Conservation (phyloP, 2,329 filamentous ascomycete genomes). For the Aureobasidium zeae region DNA sequence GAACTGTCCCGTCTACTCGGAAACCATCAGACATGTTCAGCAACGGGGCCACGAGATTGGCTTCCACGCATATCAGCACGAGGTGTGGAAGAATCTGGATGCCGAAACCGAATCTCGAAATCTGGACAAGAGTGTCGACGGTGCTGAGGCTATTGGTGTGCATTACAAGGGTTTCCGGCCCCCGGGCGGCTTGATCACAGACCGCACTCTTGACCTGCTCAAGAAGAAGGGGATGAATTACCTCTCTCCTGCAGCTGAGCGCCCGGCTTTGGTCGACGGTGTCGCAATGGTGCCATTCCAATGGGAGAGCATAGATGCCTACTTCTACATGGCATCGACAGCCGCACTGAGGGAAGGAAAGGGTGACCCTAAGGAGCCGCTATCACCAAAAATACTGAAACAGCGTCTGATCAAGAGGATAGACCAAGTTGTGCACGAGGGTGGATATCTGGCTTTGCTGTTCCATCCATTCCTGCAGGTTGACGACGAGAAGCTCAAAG, state of each 20-base stretch:
- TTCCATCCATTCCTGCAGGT: constrained; percentile 29
- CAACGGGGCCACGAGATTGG: constrained; percentile 25
- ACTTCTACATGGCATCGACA: constrained; percentile 28
- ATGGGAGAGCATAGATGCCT: constrained; percentile 28
- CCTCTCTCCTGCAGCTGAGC: constrained; percentile 27
- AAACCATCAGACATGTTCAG: constrained; percentile 21
- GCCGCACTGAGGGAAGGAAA: constrained; percentile 24
- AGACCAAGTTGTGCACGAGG: constrained; percentile 23
- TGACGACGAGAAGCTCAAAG: constrained; percentile 21
- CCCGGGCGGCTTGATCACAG: constrained; percentile 26
- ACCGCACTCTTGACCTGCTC: constrained; percentile 25
- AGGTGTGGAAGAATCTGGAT: constrained; percentile 26
- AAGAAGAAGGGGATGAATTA: constrained; percentile 25
- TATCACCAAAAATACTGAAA: constrained; percentile 20
- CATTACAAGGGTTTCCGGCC: constrained; percentile 27
- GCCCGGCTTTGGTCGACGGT: constrained; percentile 21
- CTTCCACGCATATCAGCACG: constrained; percentile 29
- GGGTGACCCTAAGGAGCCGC: constrained; percentile 20
- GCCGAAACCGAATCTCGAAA: constrained; percentile 21
- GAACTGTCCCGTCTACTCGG: constrained; percentile 25
- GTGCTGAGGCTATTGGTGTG: constrained; percentile 18
- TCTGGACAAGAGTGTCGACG: constrained; percentile 24
- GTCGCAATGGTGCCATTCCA: constrained; percentile 19
- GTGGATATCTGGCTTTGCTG: constrained; percentile 24
- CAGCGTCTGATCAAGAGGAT: constrained; percentile 22